Evolutionary conservation across 164 flowering plant genomes (phyloP).

Genomic region (Stephania yunnanensis): DNA sequence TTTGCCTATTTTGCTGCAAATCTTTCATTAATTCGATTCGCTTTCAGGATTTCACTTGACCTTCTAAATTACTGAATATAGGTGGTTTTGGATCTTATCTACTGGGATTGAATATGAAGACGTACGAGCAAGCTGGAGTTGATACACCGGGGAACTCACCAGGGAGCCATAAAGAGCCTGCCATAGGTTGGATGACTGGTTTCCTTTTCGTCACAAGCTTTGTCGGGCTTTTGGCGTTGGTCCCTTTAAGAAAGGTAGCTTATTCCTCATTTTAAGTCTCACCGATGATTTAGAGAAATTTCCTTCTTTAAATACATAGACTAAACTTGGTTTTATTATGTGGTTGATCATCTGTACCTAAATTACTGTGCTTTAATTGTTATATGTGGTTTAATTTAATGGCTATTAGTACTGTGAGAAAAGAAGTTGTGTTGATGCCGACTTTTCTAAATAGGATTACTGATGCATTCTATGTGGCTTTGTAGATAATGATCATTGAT

Average conservation of each 20-base stretch:
- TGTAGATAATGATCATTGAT: slow-evolving; percentile 78
- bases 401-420: too few relatives aligned
- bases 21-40: not conserved
- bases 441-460: not conserved
- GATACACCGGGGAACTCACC: slow-evolving; percentile 53
- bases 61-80: slow-evolving; percentile 19
- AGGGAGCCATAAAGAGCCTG: slow-evolving; percentile 65
- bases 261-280: not conserved
- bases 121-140: slow-evolving; percentile 64
- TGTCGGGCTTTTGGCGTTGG: slow-evolving; percentile 79
- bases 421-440: not conserved
- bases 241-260: slow-evolving; percentile 83
- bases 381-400: too few relatives aligned
- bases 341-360: not conserved
- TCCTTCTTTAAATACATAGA: not conserved
- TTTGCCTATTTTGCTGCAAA: not conserved
- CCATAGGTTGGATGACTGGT: slow-evolving; percentile 81
- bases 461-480: not conserved
- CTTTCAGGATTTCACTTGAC: not conserved
- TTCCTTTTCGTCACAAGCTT: slow-evolving; percentile 65
- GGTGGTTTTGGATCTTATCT: slow-evolving; percentile 94
- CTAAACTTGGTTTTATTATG: not conserved
- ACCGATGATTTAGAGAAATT: not conserved
- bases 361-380: not conserved
- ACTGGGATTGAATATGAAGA: slow-evolving; percentile 67